These are phyloP conservation scores for Sporothrix euskadiensis DNA, from an alignment of 2,329 filamentous ascomycete species.

Conservation along the genomic window DNA sequence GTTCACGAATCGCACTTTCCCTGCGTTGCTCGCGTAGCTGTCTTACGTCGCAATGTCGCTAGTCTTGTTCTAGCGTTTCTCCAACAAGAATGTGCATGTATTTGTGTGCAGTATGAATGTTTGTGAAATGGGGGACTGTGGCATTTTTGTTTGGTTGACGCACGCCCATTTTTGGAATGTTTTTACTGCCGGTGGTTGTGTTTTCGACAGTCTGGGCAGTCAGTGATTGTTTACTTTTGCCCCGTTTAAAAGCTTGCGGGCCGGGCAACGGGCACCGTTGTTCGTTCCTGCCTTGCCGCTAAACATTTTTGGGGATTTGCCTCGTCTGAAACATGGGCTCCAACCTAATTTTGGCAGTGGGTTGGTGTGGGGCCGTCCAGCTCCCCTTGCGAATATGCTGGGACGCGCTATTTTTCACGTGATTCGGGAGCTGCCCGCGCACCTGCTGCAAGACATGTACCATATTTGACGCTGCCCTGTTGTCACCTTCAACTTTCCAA, in stretches of 20 bases:
- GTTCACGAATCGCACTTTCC: slow-evolving; percentile 21
- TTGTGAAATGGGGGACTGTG: neutral
- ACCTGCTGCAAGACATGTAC: neutral
- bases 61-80: neutral
- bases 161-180: neutral
- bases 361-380: neutral
- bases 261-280: slow-evolving; percentile 22
- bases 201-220: slow-evolving; percentile 7
- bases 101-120: neutral
- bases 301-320: slow-evolving; percentile 1
- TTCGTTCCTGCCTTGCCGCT: neutral
- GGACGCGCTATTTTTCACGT: neutral
- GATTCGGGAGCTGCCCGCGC: neutral
- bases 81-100: slow-evolving; percentile 5
- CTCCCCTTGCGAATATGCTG: neutral
- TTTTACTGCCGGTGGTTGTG: neutral
- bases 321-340: slow-evolving; percentile 19
- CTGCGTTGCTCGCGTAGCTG: slow-evolving; percentile 11
- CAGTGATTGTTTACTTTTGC: slow-evolving; percentile 22
- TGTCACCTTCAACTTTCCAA: neutral
- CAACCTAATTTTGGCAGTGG: slow-evolving; percentile 14
- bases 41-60: slow-evolving; percentile 3
- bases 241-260: slow-evolving; percentile 16
- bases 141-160: slow-evolving; percentile 1
- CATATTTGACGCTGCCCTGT: neutral